Conservation (phyloP, 768 basidiomycete genomes). For the Boletus sp. region DNA sequence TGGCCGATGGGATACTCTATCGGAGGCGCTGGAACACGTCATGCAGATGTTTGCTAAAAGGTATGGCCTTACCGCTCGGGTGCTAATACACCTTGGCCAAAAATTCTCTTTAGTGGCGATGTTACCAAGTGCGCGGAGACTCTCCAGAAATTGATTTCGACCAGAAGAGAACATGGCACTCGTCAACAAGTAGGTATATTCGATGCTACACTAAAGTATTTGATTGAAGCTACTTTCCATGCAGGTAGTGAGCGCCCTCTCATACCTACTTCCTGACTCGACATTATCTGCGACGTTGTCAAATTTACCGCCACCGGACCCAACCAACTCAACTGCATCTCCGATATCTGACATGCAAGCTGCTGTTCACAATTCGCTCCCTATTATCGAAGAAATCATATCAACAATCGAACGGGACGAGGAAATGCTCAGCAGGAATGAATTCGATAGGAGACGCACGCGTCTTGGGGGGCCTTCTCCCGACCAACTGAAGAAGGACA, state of each 20-base stretch:
- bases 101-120: constrained; percentile 54
- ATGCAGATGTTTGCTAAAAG: constrained; percentile 53
- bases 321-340: constrained; percentile 67
- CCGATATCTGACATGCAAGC: constrained; percentile 55
- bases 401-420: constrained; percentile 62
- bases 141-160: constrained; percentile 70
- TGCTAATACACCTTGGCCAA: not conserved
- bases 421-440: constrained; percentile 50
- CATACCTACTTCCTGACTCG: constrained; percentile 73
- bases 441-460: constrained; percentile 74
- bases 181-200: constrained; percentile 46
- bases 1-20: constrained; percentile 55
- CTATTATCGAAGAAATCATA: constrained; percentile 69
- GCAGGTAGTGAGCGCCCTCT: constrained; percentile 66
- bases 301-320: constrained; percentile 67
- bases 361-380: constrained; percentile 67
- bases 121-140: constrained; percentile 74
- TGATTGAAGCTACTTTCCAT: not conserved
- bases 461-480: constrained; percentile 67
- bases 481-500: constrained; percentile 57
- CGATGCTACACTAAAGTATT: not conserved
- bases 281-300: constrained; percentile 58
- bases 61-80: constrained; percentile 38
- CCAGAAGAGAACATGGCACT: constrained; percentile 59
- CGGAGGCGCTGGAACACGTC: constrained; percentile 51